Evolutionary conservation across 1,284 basidiomycete genomes (phyloP).

Genomic region (Afroboletus lepidellus): DNA sequence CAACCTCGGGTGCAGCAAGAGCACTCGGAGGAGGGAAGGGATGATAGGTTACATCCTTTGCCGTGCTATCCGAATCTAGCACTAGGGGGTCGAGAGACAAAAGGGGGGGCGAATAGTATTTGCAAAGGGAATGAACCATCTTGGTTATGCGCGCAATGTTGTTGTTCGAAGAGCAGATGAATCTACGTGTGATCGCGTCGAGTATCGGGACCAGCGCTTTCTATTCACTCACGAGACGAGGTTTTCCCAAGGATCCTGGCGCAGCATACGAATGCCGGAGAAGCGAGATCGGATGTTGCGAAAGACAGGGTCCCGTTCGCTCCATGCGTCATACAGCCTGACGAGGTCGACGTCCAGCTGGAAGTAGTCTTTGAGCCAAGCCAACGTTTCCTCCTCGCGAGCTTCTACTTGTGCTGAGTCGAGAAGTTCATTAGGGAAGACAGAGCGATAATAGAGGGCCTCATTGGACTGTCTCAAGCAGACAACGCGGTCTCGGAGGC

Average conservation of each 20-base stretch:
- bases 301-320: conserved; percentile 74
- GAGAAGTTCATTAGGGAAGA: conserved; percentile 50
- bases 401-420: conserved; percentile 35
- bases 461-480: conserved; percentile 74
- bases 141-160: conserved; percentile 91
- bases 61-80: conserved; percentile 22
- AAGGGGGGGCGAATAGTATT: conserved; percentile 67
- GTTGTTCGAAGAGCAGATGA: conserved; percentile 98
- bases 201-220: conserved; percentile 5
- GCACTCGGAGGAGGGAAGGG: conserved; percentile 81
- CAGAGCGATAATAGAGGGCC: conserved; percentile 69
- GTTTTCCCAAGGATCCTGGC: conserved; percentile 97
- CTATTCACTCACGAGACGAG: conserved; percentile 73
- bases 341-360: conserved; percentile 78
- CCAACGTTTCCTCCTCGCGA: conserved; percentile 60
- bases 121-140: conserved; percentile 79
- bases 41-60: conserved; percentile 54
- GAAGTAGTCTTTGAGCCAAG: conserved; percentile 88
- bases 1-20: conserved; percentile 63
- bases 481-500: conserved; percentile 76
- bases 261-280: conserved; percentile 69
- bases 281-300: conserved; percentile 60
- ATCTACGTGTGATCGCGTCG: conserved; percentile 48
- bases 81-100: conserved; percentile 49
- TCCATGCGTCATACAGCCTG: conserved; percentile 82